Evolutionary conservation across 2,329 filamentous ascomycete species (phyloP), one percentile per base, ranked within the genome.

Genomic region (Geosmithia putterillii): DNA sequence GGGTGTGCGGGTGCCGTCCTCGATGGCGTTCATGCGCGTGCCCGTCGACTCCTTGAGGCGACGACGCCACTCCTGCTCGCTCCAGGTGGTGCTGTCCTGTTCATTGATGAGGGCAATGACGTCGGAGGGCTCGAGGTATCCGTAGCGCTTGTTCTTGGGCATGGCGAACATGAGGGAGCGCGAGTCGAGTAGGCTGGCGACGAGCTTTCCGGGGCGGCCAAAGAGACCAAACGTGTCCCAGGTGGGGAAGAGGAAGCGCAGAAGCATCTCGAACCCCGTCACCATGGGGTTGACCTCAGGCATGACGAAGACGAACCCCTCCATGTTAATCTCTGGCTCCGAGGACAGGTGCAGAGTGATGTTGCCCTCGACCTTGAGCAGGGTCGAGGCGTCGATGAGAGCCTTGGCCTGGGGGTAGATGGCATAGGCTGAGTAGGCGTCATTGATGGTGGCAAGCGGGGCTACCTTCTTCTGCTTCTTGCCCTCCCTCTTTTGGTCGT

Each of bases 231-330:
- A 98, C 0, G 86, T 86, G 58, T 98, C 92, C 70, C 86, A 98
- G 0, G 88, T 86, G 0, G 92, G 92, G 58, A 98, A 94, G 12
- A 98, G 70, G 65, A 86, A 95, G 39, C 87, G 79, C 28, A 98
- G 70, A 72, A 98, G 83, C 72, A 94, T 95, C 61, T 96, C 92
- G 52, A 96, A 95, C 0, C 92, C 92, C 44, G 79, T 85, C 12
- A 98, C 84, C 17, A 87, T 89, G n/a, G 90, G 83, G 54, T 86
- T 87, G 1, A 83, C 77, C 60, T 98, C 92, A 4, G 92, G 92
- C 89, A 98, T 95, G 51, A 96, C 81, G 56, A 98, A 98, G 4
- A 98, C 86, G 54, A 95, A 95, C 0, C 92, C 92, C 58, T 98
- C 92, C 0, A 83, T 84, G 2, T 79, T 79, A 0, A 83, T 81